Percentiles rank a stretch among this genome's conserved stretches.
These are phyloP conservation scores for Penicillium carneum DNA, from an alignment of 2,329 filamentous ascomycete genomes.

Conservation along the genomic window DNA sequence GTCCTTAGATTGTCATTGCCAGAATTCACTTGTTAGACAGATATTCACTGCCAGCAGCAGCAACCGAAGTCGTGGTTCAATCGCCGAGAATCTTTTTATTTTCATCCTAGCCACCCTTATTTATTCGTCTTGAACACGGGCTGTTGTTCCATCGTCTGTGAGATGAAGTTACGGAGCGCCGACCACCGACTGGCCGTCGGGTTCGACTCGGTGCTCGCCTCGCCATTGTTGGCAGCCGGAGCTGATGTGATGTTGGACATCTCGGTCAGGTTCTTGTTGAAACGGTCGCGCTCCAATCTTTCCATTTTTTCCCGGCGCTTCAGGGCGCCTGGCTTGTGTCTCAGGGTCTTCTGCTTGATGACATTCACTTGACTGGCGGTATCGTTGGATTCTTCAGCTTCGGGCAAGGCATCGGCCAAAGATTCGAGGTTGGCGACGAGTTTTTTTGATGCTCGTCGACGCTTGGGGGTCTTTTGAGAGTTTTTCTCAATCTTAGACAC, in stretches of 20 bases:
- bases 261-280: slow-evolving; percentile 81
- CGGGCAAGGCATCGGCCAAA: slow-evolving; percentile 81
- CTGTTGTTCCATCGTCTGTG: slow-evolving; percentile 87
- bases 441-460: slow-evolving; percentile 76
- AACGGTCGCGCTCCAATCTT: slow-evolving; percentile 79
- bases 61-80: neutral
- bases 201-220: slow-evolving; percentile 28
- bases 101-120: slow-evolving; percentile 24
- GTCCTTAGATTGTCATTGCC: neutral
- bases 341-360: slow-evolving; percentile 76
- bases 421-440: slow-evolving; percentile 76
- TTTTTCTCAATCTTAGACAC: slow-evolving; percentile 76
- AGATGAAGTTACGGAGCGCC: slow-evolving; percentile 82
- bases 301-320: slow-evolving; percentile 84
- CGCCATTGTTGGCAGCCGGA: slow-evolving; percentile 37
- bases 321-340: slow-evolving; percentile 76
- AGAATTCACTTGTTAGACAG: neutral
- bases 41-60: neutral
- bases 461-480: slow-evolving; percentile 63
- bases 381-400: slow-evolving; percentile 58
- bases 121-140: slow-evolving; percentile 68
- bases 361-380: slow-evolving; percentile 66
- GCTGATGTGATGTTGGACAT: slow-evolving; percentile 59
- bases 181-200: slow-evolving; percentile 73
- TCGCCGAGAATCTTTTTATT: neutral